Base-by-base conservation (phyloP, 148 eudicot genomes). In the Drosera capensis region DNA sequence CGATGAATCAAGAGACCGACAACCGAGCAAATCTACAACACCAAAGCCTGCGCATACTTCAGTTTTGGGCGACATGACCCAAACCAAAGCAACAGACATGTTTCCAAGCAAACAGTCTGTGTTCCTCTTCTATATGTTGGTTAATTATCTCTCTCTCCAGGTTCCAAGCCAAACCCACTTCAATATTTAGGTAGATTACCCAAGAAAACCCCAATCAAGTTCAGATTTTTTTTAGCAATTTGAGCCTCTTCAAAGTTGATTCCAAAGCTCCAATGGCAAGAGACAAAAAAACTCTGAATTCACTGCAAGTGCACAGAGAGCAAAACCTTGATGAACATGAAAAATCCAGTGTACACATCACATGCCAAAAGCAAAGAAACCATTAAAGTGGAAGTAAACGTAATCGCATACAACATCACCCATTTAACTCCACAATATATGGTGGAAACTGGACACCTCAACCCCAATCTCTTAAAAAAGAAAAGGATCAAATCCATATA, bases 61-160 rank as follows among this genome's bases (percentile, higher is more conserved):
- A 30, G 75, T 73, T 23, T 49, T 75, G 29, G 93, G 95, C 15
- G 81, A 59, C 48, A 75, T 82, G 25, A 80, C 75, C 86, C 87
- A 67, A 36, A 76, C 25, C 45, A 75, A 55, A 73, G 82, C 77
- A 64, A 71, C 78, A 71, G 95, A 68, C 97, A 90, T 90, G 8
- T 39, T 30, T 9, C 26, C n/a, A n/a, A n/a, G n/a, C n/a, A n/a
- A 14, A 45, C 11, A 23, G 14, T 7, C 48, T 34, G 3, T 34
- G 3, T 34, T 34, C 5, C 13, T 11, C 13, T 5, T 11, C 13
- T 4, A 15, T 6, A 28, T 28, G 11, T 28, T 28, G n/a, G 3
- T 34, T 2, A 2, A 9, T 11, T 34, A 34, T 1, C 2, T 15
- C 38, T 34, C 38, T 34, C 13, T 34, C 13, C 38, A 34, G n/a